A percentile compares a stretch with the other conserved stretches of the same genome.
phyloP scores from a whole-genome alignment of 345 rosid species.

The Toxicodendron radicans region DNA sequence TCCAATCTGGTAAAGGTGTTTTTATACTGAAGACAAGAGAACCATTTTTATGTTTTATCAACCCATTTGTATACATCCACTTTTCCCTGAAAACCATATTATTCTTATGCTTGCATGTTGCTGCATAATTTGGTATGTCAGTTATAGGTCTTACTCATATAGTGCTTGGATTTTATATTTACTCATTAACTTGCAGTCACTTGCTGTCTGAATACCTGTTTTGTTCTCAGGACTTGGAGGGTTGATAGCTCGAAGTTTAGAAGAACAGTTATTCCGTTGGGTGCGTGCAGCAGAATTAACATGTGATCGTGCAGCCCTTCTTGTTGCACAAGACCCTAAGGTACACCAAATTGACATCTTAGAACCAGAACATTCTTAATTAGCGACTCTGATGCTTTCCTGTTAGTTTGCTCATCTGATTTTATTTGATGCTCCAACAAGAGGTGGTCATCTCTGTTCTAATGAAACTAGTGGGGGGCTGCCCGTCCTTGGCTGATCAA shows the following conservation, averaged over 20 bases:
- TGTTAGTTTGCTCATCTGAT: slow-evolving; percentile 27
- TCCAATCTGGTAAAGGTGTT: background rate
- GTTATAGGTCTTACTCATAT: background rate
- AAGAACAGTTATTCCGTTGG: slow-evolving; percentile 92
- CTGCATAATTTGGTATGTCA: background rate
- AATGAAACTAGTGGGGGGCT: slow-evolving; percentile 96
- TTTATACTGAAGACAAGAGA: background rate
- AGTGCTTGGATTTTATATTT: background rate
- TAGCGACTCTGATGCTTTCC: background rate
- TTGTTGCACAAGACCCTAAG: slow-evolving; percentile 93
- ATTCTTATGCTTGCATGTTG: background rate
- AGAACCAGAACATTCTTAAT: background rate
- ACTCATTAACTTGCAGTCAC: background rate
- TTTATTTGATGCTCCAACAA: slow-evolving; percentile 51
- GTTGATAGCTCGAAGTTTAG: slow-evolving; percentile 77
- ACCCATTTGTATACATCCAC: background rate
- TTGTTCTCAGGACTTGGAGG: slow-evolving; percentile 70
- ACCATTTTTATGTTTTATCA: background rate
- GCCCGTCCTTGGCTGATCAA: slow-evolving; percentile 92
- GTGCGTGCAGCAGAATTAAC: slow-evolving; percentile 92
- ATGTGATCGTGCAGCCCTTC: slow-evolving; percentile 98
- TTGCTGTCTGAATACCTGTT: slow-evolving; percentile 3
- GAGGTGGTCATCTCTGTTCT: slow-evolving; percentile 94
- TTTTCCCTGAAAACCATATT: background rate
- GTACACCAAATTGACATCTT: slow-evolving; percentile 33